Conservation (phyloP, 345 rosid genomes). For the Arabidopsis arenosa region DNA sequence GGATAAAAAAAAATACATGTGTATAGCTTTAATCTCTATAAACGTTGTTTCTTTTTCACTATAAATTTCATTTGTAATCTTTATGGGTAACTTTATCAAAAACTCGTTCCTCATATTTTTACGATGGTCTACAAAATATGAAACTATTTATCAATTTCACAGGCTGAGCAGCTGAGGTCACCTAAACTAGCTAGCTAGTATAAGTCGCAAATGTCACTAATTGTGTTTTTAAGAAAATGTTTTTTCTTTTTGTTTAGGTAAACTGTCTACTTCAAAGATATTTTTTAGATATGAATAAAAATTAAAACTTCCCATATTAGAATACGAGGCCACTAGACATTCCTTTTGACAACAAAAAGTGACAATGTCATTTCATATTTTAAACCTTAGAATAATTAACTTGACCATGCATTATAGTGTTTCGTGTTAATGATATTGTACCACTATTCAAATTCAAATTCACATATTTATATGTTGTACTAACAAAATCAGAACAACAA, state of each 20-base stretch:
- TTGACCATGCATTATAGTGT: no score
- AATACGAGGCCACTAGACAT: conserved; percentile 4
- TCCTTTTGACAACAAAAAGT: neutral
- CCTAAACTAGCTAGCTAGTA: neutral
- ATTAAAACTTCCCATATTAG: neutral
- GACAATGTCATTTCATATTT: neutral
- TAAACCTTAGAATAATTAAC: no score
- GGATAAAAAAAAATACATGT: no score
- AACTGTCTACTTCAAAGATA: conserved; percentile 15
- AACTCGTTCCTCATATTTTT: neutral
- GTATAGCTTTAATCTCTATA: no score
- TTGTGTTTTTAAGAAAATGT: neutral
- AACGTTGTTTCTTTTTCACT: no score
- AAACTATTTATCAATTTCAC: neutral
- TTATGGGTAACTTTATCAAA: neutral
- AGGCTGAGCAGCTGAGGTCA: neutral
- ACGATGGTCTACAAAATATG: neutral
- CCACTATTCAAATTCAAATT: neutral
- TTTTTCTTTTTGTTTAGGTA: neutral
- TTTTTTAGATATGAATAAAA: neutral
- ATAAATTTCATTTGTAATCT: no score
- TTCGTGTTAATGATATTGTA: neutral
- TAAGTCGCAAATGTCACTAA: conserved; percentile 7
- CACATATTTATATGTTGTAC: neutral
- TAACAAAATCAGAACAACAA: neutral